Evolutionary conservation across 768 basidiomycete species (phyloP).

Genomic region (Dentipellis fragilis): DNA sequence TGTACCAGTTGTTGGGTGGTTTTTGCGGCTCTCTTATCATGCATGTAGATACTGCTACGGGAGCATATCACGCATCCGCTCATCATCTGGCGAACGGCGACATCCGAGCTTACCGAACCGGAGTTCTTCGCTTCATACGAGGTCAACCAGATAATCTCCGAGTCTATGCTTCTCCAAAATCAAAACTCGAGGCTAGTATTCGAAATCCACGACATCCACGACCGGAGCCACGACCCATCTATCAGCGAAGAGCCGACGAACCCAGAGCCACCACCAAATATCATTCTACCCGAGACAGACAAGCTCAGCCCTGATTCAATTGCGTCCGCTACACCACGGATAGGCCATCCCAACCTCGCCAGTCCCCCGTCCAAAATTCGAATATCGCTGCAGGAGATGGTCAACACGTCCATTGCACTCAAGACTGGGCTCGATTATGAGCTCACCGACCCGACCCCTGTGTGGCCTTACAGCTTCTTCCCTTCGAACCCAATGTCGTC

Average conservation of each 20-base stretch:
- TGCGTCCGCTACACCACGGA: neutral
- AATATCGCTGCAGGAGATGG: constrained; percentile 68
- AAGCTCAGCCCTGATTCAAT: neutral
- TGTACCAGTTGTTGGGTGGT: constrained; percentile 6
- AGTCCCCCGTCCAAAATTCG: constrained; percentile 10
- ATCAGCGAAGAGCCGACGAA: neutral
- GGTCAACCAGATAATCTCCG: constrained; percentile 9
- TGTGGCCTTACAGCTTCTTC: constrained; percentile 44
- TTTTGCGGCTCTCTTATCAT: neutral
- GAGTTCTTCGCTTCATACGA: constrained; percentile 8
- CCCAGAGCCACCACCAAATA: neutral
- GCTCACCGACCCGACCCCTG: constrained; percentile 37
- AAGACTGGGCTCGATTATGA: constrained; percentile 63
- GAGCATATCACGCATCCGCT: constrained; percentile 11
- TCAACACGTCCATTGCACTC: constrained; percentile 59
- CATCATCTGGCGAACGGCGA: constrained; percentile 9
- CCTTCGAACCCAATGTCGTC: constrained; percentile 16
- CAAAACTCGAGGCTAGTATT: constrained; percentile 7
- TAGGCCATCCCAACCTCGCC: constrained; percentile 6
- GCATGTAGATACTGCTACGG: constrained; percentile 7
- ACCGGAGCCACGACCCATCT: neutral
- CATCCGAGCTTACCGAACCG: constrained; percentile 7
- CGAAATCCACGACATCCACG: neutral
- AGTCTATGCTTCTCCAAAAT: constrained; percentile 10
- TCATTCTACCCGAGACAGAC: neutral